Percentiles rank a stretch among this genome's conserved stretches.
phyloP scores from a whole-genome alignment of 2,329 filamentous ascomycete species.

The Aspergillus caelatus region DNA sequence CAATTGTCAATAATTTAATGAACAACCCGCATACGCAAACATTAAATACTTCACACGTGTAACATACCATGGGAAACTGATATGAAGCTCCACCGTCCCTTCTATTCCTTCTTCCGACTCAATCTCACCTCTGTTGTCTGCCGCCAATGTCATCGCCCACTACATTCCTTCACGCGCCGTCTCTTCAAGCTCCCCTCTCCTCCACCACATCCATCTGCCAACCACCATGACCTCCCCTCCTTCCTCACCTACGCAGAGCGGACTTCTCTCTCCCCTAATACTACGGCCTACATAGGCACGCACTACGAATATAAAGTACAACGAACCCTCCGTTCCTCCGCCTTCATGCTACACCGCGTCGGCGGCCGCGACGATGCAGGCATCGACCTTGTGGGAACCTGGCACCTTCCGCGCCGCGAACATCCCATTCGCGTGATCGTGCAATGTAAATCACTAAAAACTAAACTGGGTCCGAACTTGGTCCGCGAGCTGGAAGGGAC shows the following conservation, averaged over 20 bases:
- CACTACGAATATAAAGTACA: constrained; percentile 52
- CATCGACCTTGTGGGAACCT: constrained; percentile 51
- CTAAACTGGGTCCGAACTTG: constrained; percentile 47
- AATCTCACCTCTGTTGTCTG: background rate
- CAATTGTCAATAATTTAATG: background rate
- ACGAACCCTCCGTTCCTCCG: constrained; percentile 40
- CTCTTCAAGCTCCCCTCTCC: constrained; percentile 40
- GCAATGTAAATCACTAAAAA: constrained; percentile 50
- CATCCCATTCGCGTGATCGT: constrained; percentile 46
- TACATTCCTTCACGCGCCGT: constrained; percentile 34
- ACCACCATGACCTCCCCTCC: constrained; percentile 41
- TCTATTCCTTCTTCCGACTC: constrained; percentile 10
- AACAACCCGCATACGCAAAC: background rate
- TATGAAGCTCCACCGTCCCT: background rate
- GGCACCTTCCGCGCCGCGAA: constrained; percentile 42
- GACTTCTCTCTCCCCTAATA: constrained; percentile 38
- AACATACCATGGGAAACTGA: background rate
- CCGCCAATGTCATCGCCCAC: constrained; percentile 10
- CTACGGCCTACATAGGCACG: constrained; percentile 48
- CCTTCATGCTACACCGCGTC: constrained; percentile 45
- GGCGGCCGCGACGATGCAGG: constrained; percentile 51
- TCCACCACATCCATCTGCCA: constrained; percentile 36
- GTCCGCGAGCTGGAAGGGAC: constrained; percentile 63
- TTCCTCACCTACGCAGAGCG: constrained; percentile 47
- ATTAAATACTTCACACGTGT: background rate